Evolutionary conservation across 495 filamentous ascomycete species (phyloP).

Genomic region (Neurospora intermedia): DNA sequence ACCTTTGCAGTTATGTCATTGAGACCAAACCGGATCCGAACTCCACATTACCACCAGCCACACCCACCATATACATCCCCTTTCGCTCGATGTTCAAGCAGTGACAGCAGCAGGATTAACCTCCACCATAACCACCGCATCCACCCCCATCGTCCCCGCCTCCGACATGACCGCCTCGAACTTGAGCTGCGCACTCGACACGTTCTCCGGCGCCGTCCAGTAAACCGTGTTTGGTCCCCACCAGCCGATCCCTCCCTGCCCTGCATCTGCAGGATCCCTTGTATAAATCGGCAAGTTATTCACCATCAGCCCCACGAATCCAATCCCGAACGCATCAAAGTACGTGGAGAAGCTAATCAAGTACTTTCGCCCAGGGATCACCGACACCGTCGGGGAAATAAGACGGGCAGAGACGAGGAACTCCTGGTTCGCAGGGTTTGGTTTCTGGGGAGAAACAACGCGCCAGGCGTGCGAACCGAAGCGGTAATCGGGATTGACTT

Average conservation of each 20-base stretch:
- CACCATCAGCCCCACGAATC: constrained; percentile 4
- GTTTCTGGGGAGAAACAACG: neutral
- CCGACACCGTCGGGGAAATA: neutral
- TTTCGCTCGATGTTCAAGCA: neutral
- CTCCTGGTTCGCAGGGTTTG: neutral
- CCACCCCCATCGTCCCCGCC: neutral
- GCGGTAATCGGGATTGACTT: neutral
- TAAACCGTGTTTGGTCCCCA: neutral
- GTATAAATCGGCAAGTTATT: constrained; percentile 4
- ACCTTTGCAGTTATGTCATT: neutral
- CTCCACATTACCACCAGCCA: neutral
- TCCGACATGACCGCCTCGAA: neutral
- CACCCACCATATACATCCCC: neutral
- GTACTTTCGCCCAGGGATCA: neutral
- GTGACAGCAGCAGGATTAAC: neutral
- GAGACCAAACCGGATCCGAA: neutral
- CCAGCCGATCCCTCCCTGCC: neutral
- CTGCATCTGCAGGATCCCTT: neutral
- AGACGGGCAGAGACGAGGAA: constrained; percentile 3
- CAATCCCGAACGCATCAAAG: neutral
- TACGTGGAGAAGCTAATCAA: neutral
- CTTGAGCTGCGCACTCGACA: neutral
- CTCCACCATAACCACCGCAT: neutral
- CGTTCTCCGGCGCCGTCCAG: neutral
- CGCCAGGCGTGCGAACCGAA: neutral